These are phyloP conservation scores for Allium cepa DNA, from an alignment of 106 monocot genomes.

Conservation along the genomic window DNA sequence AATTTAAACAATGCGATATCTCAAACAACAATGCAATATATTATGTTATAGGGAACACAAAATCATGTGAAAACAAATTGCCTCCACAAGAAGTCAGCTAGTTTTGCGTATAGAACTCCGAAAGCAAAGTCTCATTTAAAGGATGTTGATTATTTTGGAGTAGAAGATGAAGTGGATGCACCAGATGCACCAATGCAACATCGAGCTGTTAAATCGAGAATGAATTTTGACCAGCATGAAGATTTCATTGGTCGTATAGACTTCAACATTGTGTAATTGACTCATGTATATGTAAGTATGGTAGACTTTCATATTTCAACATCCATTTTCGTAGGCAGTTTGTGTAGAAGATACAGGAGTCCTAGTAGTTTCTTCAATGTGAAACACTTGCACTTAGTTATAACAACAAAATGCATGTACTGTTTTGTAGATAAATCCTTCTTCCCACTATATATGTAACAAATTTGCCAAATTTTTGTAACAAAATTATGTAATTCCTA, in stretches of 20 bases:
- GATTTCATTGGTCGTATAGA: background rate
- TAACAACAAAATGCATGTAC: background rate
- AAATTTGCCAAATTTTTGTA: no score
- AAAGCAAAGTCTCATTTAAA: background rate
- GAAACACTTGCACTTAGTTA: background rate
- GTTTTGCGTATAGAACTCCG: background rate
- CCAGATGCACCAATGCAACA: background rate
- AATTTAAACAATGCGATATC: no score
- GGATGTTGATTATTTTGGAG: background rate
- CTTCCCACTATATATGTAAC: no score
- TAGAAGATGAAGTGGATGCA: background rate
- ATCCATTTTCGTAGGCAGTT: no score
- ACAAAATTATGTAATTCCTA: no score
- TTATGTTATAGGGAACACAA: no score
- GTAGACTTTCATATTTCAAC: no score
- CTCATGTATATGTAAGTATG: no score
- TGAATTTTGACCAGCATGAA: background rate
- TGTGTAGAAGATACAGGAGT: no score
- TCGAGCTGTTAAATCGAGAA: background rate
- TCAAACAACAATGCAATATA: no score
- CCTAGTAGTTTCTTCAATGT: background rate
- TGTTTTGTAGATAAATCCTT: background rate
- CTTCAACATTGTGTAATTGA: no score
- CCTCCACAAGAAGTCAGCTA: background rate
- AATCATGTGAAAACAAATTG: no score